Evolutionary conservation across 257 asterid species (phyloP).

Genomic region (Rauvolfia tetraphylla): DNA sequence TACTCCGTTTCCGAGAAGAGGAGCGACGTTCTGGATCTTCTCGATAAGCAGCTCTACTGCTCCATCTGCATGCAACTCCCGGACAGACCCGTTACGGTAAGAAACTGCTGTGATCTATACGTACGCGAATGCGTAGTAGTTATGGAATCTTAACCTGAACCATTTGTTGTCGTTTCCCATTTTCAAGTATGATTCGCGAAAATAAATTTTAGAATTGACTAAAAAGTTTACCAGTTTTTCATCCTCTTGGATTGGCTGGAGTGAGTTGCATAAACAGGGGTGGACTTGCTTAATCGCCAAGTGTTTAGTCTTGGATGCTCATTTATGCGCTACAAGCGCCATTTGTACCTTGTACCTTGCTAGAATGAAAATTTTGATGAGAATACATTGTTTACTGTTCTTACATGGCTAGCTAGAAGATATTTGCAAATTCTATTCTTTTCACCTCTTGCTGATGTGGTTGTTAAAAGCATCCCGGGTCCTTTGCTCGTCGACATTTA

Average conservation of each 20-base stretch:
- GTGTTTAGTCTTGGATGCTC: not conserved
- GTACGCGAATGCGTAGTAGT: not conserved
- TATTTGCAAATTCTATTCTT: not conserved
- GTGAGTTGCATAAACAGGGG: not conserved
- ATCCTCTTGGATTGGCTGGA: not conserved
- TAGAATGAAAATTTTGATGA: not conserved
- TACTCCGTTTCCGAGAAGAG: conserved; percentile 16
- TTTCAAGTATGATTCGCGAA: too few species aligned
- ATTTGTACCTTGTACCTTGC: not conserved
- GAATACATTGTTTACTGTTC: not conserved
- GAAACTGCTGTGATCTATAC: not conserved
- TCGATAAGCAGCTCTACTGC: conserved; percentile 71
- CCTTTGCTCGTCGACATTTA: not conserved
- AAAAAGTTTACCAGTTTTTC: not conserved
- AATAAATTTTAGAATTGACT: not conserved
- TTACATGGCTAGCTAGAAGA: not conserved
- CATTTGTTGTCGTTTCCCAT: too few species aligned
- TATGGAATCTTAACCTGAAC: not conserved
- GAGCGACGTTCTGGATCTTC: conserved; percentile 47
- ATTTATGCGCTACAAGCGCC: not conserved
- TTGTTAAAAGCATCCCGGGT: not conserved
- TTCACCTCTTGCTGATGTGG: not conserved
- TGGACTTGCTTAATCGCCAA: not conserved
- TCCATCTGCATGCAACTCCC: conserved; percentile 94
- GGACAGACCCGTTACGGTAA: conserved; percentile 80